A percentile compares a stretch with the other conserved stretches of the same genome.
These are phyloP conservation scores for Pyrenula aspistea DNA, from an alignment of 495 filamentous ascomycete genomes.

Conservation along the genomic window DNA sequence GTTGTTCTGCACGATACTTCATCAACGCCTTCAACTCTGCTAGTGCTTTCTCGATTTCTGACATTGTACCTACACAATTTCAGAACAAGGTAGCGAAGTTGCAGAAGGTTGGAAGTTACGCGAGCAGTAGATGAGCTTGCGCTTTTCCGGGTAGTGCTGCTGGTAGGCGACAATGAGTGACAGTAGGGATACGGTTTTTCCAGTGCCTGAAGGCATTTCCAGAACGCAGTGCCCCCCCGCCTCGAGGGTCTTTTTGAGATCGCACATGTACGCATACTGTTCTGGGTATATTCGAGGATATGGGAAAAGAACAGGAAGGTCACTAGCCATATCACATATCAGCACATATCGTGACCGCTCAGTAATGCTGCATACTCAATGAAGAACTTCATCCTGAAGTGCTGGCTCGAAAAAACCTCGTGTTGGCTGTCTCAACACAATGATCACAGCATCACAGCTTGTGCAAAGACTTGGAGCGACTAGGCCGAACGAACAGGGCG, in stretches of 20 bases:
- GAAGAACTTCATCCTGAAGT: slow-evolving; percentile 82
- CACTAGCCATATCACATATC: slow-evolving; percentile 34
- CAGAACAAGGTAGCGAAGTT: slow-evolving; percentile 12
- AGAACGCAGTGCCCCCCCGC: slow-evolving; percentile 92
- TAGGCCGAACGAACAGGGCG: too few relatives aligned
- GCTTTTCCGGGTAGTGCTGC: slow-evolving; percentile 74
- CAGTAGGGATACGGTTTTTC: slow-evolving; percentile 91
- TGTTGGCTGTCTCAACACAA: too few relatives aligned
- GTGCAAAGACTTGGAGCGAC: too few relatives aligned
- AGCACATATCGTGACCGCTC: background rate
- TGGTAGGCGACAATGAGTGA: slow-evolving; percentile 96
- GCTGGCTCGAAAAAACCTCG: too few relatives aligned
- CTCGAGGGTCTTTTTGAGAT: slow-evolving; percentile 94
- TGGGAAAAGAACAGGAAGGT: slow-evolving; percentile 88
- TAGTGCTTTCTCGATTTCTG: slow-evolving; percentile 90
- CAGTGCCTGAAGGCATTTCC: slow-evolving; percentile 99
- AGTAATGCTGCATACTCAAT: slow-evolving; percentile 57
- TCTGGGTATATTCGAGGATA: slow-evolving; percentile 97
- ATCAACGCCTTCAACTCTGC: slow-evolving; percentile 85
- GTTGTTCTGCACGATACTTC: slow-evolving; percentile 79
- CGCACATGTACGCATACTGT: slow-evolving; percentile 99
- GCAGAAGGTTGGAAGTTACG: slow-evolving; percentile 41
- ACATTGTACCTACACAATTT: slow-evolving; percentile 52
- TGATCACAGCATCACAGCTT: too few relatives aligned
- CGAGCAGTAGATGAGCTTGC: slow-evolving; percentile 97